These are phyloP conservation scores for Claviceps sp. DNA, from an alignment of 2,329 filamentous ascomycete genomes.

Conservation along the genomic window DNA sequence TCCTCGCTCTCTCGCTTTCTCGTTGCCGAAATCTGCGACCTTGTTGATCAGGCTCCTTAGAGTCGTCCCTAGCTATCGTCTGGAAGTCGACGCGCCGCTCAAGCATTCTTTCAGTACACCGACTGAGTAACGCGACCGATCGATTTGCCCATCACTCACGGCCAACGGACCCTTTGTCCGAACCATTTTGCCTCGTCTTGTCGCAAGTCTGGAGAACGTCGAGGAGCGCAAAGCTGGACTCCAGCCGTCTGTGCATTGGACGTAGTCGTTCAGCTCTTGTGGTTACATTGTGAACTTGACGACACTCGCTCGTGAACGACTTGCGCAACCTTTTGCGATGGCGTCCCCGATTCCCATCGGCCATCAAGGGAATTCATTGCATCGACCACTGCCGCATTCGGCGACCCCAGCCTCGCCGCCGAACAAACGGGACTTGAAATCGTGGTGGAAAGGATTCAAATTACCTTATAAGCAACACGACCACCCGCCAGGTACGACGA, in stretches of 20 bases:
- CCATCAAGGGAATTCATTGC: slow-evolving; percentile 19
- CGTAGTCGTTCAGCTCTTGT: not conserved
- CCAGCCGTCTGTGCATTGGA: not conserved
- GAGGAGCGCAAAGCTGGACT: slow-evolving; percentile 2
- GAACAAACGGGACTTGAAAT: slow-evolving; percentile 76
- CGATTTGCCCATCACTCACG: not conserved
- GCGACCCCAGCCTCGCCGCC: slow-evolving; percentile 52
- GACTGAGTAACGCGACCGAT: not conserved
- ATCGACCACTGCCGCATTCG: slow-evolving; percentile 12
- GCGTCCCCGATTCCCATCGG: slow-evolving; percentile 22
- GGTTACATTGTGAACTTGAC: not conserved
- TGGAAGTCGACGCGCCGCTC: not conserved
- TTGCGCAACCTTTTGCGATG: slow-evolving; percentile 15
- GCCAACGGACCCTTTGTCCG: not conserved
- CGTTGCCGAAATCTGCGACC: not conserved
- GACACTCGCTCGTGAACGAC: not conserved
- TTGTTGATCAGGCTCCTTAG: not conserved
- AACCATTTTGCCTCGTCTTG: not conserved
- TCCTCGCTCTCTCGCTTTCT: not conserved
- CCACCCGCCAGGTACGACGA: slow-evolving; percentile 32
- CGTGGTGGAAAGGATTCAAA: slow-evolving; percentile 97
- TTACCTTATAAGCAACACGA: slow-evolving; percentile 46
- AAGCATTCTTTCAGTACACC: not conserved
- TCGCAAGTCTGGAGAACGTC: slow-evolving; percentile 1
- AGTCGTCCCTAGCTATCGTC: not conserved